Percentiles rank a stretch among this genome's conserved stretches.
Conservation (phyloP, 441 rosid genomes). For the Erysimum cheiri region DNA sequence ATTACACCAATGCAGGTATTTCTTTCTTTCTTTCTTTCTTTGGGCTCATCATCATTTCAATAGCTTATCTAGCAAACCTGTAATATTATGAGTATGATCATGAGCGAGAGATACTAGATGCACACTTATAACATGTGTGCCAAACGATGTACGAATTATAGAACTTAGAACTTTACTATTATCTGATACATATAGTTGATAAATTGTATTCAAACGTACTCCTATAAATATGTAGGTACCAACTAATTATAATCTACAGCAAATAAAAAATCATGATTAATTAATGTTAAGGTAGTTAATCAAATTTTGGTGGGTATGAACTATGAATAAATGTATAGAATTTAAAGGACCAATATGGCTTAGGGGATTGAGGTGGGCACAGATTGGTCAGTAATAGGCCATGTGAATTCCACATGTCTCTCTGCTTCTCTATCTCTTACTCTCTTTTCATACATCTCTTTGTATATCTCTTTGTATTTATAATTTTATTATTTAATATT, state of each 20-base stretch:
- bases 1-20: neutral
- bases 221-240: neutral
- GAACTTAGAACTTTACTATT: neutral
- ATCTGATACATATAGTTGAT: neutral
- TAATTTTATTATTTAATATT: neutral
- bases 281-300: slow-evolving; percentile 8
- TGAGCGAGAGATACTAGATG: neutral
- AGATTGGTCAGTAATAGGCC: slow-evolving; percentile 43
- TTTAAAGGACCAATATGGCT: slow-evolving; percentile 36
- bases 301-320: slow-evolving; percentile 10
- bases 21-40: neutral
- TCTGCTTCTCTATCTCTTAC: slow-evolving; percentile 44
- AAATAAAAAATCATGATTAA: neutral
- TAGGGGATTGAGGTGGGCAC: slow-evolving; percentile 43
- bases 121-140: neutral
- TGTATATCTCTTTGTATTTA: slow-evolving; percentile 5
- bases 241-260: neutral
- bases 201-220: neutral
- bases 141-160: neutral
- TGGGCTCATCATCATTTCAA: neutral
- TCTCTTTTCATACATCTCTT: slow-evolving; percentile 32
- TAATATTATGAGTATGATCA: neutral
- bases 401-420: slow-evolving; percentile 46
- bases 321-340: slow-evolving; percentile 19
- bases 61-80: slow-evolving; percentile 17